Percentiles rank a stretch among this genome's conserved stretches.
phyloP scores from a whole-genome alignment of 805 yeast species.

The Hanseniaspora occidentalis region DNA sequence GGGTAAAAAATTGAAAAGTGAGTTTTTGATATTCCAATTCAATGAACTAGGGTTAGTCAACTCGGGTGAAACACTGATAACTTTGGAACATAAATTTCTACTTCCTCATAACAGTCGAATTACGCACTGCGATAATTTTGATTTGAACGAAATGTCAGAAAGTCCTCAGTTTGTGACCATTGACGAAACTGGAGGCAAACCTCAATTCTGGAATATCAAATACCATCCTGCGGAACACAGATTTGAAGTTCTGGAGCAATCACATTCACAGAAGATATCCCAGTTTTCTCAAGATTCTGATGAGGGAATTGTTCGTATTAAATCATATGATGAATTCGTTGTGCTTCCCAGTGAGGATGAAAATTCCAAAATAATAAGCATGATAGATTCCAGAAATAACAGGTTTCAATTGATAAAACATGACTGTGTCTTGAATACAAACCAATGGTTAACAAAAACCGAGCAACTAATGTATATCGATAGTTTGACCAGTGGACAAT shows the following conservation, averaged over 20 bases:
- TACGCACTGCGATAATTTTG: not conserved
- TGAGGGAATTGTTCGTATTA: not conserved
- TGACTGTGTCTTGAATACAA: not conserved
- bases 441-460: not conserved
- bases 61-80: not conserved
- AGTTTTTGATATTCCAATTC: not conserved
- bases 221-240: not conserved
- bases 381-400: not conserved
- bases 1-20: not conserved
- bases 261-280: no score
- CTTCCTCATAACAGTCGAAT: not conserved
- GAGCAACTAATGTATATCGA: not conserved
- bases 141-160: not conserved
- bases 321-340: not conserved
- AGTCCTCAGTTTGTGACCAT: not conserved
- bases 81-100: not conserved
- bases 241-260: not conserved
- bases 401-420: not conserved
- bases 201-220: not conserved
- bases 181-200: not conserved
- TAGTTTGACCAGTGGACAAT: not conserved
- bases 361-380: not conserved
- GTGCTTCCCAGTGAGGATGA: not conserved
- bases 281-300: no score
- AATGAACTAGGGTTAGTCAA: not conserved